Conservation (phyloP, 148 eudicot species). For the Cornus suecica region DNA sequence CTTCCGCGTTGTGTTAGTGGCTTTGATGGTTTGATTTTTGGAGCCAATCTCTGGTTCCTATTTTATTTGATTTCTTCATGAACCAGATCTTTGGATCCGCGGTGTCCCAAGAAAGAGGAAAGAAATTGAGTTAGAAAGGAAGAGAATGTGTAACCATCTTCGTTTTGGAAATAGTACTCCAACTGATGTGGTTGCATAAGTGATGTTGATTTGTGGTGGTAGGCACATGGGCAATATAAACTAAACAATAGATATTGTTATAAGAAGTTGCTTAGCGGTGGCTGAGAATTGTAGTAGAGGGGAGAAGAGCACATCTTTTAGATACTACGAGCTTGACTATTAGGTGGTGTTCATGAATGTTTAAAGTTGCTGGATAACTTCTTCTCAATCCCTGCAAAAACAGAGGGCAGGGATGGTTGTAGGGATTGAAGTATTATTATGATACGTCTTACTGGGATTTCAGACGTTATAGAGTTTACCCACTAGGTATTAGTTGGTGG, state of each 20-base stretch:
- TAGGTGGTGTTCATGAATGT: background rate
- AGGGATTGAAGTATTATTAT: background rate
- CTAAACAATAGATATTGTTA: background rate
- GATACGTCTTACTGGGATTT: too few species aligned
- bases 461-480: too few species aligned
- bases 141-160: background rate
- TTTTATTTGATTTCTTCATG: too few species aligned
- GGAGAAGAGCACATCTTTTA: background rate
- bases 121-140: background rate
- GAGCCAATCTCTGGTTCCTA: too few species aligned
- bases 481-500: background rate
- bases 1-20: too few species aligned
- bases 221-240: background rate
- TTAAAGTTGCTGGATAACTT: background rate
- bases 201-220: background rate
- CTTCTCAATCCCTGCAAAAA: background rate
- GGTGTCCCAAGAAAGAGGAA: background rate
- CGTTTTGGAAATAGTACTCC: slow-evolving; percentile 1
- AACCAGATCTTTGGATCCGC: too few species aligned
- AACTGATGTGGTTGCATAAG: background rate
- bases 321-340: background rate
- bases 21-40: too few species aligned
- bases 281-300: background rate
- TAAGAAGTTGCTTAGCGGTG: background rate
- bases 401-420: background rate